Conservation (phyloP, 2,329 filamentous ascomycete species). For the Boeremia lycopersici region DNA sequence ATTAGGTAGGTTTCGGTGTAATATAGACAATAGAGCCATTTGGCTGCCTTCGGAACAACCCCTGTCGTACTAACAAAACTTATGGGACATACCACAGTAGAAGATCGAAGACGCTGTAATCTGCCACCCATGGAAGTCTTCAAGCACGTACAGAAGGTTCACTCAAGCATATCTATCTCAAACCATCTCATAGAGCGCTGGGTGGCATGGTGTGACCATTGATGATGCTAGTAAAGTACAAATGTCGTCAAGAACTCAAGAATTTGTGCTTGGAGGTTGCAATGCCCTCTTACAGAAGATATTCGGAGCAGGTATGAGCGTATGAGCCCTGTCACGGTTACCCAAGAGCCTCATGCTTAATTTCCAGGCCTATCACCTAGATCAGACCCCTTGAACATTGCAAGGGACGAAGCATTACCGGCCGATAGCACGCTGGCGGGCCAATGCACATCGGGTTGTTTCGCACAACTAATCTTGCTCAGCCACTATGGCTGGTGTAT, state of each 20-base stretch:
- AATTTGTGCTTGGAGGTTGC: neutral
- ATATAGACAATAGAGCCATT: no score
- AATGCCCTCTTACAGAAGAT: neutral
- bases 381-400: neutral
- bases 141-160: no score
- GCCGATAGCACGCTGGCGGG: neutral
- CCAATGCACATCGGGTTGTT: neutral
- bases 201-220: neutral
- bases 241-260: neutral
- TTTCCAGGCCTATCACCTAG: neutral
- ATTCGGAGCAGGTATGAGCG: neutral
- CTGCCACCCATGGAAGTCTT: no score
- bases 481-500: neutral
- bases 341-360: neutral
- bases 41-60: no score
- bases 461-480: neutral
- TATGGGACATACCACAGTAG: no score
- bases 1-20: no score
- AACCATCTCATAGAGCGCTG: no score
- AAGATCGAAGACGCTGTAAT: no score
- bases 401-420: neutral
- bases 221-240: neutral
- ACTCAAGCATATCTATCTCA: no score
- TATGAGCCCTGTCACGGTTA: neutral
- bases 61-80: no score